These are phyloP conservation scores for Cercospora canescens DNA, from an alignment of 2,329 filamentous ascomycete species.

Conservation along the genomic window DNA sequence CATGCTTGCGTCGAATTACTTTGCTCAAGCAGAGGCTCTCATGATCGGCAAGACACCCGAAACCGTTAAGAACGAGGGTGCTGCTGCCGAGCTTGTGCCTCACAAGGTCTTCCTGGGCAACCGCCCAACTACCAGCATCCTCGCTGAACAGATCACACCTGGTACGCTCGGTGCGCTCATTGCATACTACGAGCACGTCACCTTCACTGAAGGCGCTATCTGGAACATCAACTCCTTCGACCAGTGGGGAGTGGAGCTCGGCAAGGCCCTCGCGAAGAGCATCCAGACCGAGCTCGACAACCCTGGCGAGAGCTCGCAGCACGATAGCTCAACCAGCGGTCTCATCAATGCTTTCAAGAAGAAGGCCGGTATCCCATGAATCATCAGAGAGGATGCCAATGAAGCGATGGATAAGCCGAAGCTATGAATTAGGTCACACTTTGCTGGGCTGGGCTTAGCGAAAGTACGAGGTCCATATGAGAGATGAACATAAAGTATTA, in stretches of 20 bases:
- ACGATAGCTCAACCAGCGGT: slow-evolving; percentile 86
- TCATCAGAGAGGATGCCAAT: neutral
- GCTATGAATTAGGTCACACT: slow-evolving; percentile 11
- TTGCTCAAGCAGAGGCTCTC: slow-evolving; percentile 82
- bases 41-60: slow-evolving; percentile 86
- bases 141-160: slow-evolving; percentile 91
- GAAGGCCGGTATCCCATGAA: slow-evolving; percentile 47
- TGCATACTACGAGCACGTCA: slow-evolving; percentile 98
- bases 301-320: slow-evolving; percentile 66
- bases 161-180: slow-evolving; percentile 92
- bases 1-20: slow-evolving; percentile 91
- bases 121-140: slow-evolving; percentile 91
- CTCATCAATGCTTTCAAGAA: slow-evolving; percentile 93
- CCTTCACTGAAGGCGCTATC: slow-evolving; percentile 94
- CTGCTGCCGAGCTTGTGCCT: slow-evolving; percentile 74
- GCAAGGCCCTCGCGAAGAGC: slow-evolving; percentile 85
- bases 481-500: slow-evolving; percentile 9
- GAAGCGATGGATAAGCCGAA: slow-evolving; percentile 6
- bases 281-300: slow-evolving; percentile 74
- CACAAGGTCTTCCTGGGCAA: slow-evolving; percentile 99
- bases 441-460: slow-evolving; percentile 7
- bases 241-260: slow-evolving; percentile 98
- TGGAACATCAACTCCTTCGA: slow-evolving; percentile 99
- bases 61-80: slow-evolving; percentile 73
- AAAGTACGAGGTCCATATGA: slow-evolving; percentile 7